These are phyloP conservation scores for Malus fusca DNA, from an alignment of 306 rosid species.

Conservation along the genomic window DNA sequence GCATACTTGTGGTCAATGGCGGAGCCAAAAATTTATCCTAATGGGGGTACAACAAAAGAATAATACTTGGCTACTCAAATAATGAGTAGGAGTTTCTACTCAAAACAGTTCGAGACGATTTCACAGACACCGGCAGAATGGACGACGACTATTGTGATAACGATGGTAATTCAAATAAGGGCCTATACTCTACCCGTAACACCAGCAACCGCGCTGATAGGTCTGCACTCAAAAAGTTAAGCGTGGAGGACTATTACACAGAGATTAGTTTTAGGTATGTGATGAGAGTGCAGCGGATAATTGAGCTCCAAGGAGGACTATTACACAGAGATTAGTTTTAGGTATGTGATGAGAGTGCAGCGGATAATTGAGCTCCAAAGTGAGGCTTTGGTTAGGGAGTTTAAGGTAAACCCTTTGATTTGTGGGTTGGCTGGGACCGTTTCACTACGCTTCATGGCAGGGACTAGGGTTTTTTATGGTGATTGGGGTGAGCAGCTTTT, in stretches of 20 bases:
- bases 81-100: too few species aligned
- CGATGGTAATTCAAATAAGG: conserved; percentile 24
- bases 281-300: conserved; percentile 67
- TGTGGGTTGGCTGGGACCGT: conserved; percentile 74
- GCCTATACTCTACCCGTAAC: conserved; percentile 50
- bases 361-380: conserved; percentile 79
- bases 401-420: conserved; percentile 63
- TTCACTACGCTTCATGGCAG: conserved; percentile 68
- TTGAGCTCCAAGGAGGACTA: conserved; percentile 72
- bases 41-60: too few species aligned
- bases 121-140: conserved; percentile 43
- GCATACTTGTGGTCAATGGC: too few species aligned
- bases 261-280: conserved; percentile 57
- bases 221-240: conserved; percentile 14
- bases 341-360: conserved; percentile 72
- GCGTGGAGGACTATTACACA: conserved; percentile 43
- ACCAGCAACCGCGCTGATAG: conserved; percentile 27
- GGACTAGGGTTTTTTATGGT: conserved; percentile 53
- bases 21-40: too few species aligned
- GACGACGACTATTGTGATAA: conserved; percentile 42
- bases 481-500: conserved; percentile 33
- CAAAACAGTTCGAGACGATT: conserved; percentile 3
- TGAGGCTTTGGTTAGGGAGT: conserved; percentile 63
- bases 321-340: conserved; percentile 40
- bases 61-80: too few species aligned